Conservation (phyloP, 305 asterid species). For the Ajuga reptans region DNA sequence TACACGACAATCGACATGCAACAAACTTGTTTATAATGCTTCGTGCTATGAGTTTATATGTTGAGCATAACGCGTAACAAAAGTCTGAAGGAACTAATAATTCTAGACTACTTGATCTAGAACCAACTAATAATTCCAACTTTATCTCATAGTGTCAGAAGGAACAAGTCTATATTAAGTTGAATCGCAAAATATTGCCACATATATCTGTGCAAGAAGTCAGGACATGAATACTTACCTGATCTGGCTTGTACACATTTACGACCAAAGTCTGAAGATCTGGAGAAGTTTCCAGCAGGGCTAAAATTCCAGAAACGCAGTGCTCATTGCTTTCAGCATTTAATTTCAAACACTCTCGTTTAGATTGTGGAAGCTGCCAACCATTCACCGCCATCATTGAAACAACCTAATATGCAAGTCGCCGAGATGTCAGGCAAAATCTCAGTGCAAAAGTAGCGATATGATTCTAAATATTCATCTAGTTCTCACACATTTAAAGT, state of each 20-base stretch:
- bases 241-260: neutral
- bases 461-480: neutral
- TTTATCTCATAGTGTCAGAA: too few species aligned
- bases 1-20: too few species aligned
- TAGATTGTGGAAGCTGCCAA: neutral
- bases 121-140: too few species aligned
- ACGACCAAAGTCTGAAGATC: constrained; percentile 9
- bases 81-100: too few species aligned
- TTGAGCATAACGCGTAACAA: too few species aligned
- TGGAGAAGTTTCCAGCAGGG: constrained; percentile 20
- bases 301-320: neutral
- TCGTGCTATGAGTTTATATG: too few species aligned
- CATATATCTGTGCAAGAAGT: too few species aligned
- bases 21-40: too few species aligned
- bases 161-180: too few species aligned
- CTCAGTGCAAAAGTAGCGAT: neutral
- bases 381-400: neutral
- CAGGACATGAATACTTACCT: neutral
- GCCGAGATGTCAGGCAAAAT: neutral
- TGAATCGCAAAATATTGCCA: neutral
- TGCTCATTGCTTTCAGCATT: neutral
- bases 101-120: too few species aligned
- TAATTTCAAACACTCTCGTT: neutral
- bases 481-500: neutral
- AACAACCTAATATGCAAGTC: neutral